Evolutionary conservation across 225 moss, liverwort and hornwort genomes (phyloP).

Genomic region (Neckera pumila): DNA sequence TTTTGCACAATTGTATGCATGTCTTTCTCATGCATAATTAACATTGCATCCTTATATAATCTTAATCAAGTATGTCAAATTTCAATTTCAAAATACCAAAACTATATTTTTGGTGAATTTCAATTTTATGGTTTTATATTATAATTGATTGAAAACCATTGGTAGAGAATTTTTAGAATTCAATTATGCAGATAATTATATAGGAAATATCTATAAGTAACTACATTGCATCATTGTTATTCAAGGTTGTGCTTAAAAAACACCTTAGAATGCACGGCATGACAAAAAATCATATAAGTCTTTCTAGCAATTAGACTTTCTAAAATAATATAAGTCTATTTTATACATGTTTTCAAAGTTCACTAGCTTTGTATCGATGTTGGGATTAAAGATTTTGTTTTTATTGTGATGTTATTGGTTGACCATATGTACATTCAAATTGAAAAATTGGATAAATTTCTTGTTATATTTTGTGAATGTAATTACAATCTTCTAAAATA

Average conservation of each 20-base stretch:
- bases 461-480: neutral
- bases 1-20: neutral
- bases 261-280: neutral
- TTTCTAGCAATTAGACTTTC: neutral
- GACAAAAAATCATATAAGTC: neutral
- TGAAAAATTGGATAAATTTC: neutral
- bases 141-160: neutral
- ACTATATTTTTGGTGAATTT: too few species aligned
- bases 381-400: neutral
- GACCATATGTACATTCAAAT: neutral
- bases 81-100: neutral
- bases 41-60: neutral
- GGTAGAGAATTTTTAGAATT: neutral
- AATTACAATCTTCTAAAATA: neutral
- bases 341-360: neutral
- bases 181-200: neutral
- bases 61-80: neutral
- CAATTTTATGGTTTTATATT: neutral
- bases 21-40: neutral
- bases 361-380: rapidly evolving
- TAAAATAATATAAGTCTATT: neutral
- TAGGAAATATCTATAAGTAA: rapidly evolving
- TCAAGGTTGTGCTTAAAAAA: neutral
- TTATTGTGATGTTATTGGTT: neutral
- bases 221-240: neutral